Evolutionary conservation across 2,329 filamentous ascomycete species (phyloP).

Genomic region (Paracoccidioides lutzii): DNA sequence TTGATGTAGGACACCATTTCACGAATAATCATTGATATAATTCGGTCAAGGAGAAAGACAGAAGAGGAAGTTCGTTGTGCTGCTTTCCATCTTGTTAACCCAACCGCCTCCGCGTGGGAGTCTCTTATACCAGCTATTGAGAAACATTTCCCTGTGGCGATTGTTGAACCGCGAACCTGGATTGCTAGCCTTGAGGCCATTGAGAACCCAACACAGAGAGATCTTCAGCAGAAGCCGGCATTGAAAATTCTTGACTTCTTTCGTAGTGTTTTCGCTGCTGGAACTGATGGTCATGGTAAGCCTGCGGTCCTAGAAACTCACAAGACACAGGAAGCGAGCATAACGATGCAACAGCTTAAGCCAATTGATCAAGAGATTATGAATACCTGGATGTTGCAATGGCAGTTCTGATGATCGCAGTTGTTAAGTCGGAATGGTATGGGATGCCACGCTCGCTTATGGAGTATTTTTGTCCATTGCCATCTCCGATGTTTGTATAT

Average conservation of each 20-base stretch:
- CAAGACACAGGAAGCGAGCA: slow-evolving; percentile 29
- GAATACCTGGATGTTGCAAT: slow-evolving; percentile 23
- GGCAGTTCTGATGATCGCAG: neutral
- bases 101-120: slow-evolving; percentile 29
- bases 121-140: slow-evolving; percentile 31
- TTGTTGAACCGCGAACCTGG: slow-evolving; percentile 37
- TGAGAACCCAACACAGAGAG: slow-evolving; percentile 22
- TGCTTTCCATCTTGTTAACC: slow-evolving; percentile 40
- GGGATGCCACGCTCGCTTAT: neutral
- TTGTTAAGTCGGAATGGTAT: neutral
- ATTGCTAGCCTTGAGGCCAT: slow-evolving; percentile 33
- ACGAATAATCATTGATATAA: slow-evolving; percentile 36
- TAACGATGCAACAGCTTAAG: slow-evolving; percentile 30
- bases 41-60: slow-evolving; percentile 22
- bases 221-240: slow-evolving; percentile 35
- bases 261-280: slow-evolving; percentile 19
- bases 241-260: slow-evolving; percentile 44
- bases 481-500: too few species aligned
- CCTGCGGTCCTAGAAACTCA: slow-evolving; percentile 31
- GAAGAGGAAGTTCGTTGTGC: slow-evolving; percentile 9
- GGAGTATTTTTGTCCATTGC: neutral
- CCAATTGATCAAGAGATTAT: slow-evolving; percentile 35
- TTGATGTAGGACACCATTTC: slow-evolving; percentile 30
- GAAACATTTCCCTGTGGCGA: slow-evolving; percentile 28
- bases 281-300: slow-evolving; percentile 8